Conservation (phyloP, 305 asterid species). For the Fraxinus albicans region DNA sequence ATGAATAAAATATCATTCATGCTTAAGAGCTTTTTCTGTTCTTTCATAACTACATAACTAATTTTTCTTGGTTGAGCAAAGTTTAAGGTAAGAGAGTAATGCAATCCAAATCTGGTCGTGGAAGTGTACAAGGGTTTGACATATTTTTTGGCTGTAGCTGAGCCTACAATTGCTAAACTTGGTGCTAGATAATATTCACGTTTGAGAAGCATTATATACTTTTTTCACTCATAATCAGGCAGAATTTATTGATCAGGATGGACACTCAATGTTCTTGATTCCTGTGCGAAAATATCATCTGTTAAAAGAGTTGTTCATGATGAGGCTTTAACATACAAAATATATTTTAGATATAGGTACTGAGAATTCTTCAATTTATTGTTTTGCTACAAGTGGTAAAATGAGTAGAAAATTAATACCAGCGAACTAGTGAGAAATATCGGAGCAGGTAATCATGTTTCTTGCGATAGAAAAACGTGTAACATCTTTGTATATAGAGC, state of each 20-base stretch:
- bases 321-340: no score
- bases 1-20: not conserved
- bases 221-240: slow-evolving; percentile 11
- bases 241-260: no score
- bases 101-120: not conserved
- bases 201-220: slow-evolving; percentile 4
- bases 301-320: no score
- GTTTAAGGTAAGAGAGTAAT: not conserved
- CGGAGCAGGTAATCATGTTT: not conserved
- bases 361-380: no score
- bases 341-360: no score
- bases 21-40: not conserved
- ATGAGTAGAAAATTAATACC: not conserved
- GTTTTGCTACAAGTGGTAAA: no score
- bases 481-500: not conserved
- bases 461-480: not conserved
- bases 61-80: not conserved
- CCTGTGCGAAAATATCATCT: no score
- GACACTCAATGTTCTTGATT: no score
- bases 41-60: not conserved
- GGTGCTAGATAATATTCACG: not conserved
- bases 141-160: not conserved
- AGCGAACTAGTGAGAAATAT: not conserved
- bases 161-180: not conserved
- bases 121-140: not conserved